A percentile compares a stretch with the other conserved stretches of the same genome.
Conservation (phyloP, 129 eudicot species). For the Centella asiatica region DNA sequence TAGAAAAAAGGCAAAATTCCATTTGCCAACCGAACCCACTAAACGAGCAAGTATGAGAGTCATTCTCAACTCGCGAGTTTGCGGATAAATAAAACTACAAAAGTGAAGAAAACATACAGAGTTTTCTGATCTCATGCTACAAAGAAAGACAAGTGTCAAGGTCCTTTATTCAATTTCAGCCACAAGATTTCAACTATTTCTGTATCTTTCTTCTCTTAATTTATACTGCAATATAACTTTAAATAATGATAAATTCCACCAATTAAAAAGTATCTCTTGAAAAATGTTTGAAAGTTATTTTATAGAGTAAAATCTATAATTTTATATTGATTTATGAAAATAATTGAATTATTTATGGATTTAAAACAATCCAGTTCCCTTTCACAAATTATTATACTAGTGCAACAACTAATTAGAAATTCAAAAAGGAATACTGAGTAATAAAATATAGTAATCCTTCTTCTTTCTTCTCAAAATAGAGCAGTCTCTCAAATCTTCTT, state of each 20-base stretch:
- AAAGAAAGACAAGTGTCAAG: constrained; percentile 51
- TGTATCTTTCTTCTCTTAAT: constrained; percentile 26
- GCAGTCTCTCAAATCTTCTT: background rate
- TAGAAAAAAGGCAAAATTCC: background rate
- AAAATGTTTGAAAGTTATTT: too few relatives aligned
- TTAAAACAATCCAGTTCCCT: too few relatives aligned
- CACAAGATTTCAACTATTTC: constrained; percentile 58
- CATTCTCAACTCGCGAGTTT: too few relatives aligned
- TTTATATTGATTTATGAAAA: too few relatives aligned
- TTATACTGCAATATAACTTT: background rate
- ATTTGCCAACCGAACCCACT: background rate
- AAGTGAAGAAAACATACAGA: constrained; percentile 10
- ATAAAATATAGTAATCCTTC: too few relatives aligned
- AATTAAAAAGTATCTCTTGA: too few relatives aligned
- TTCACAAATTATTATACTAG: too few relatives aligned
- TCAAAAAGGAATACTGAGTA: too few relatives aligned
- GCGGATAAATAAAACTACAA: background rate
- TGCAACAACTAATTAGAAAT: too few relatives aligned
- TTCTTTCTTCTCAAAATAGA: background rate
- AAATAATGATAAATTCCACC: background rate
- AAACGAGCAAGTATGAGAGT: background rate
- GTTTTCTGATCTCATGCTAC: constrained; percentile 14
- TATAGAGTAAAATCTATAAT: too few relatives aligned
- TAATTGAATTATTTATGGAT: too few relatives aligned
- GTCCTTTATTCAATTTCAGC: constrained; percentile 43